Conservation (phyloP, 495 filamentous ascomycete species). For the Aspergillus nanangensis region DNA sequence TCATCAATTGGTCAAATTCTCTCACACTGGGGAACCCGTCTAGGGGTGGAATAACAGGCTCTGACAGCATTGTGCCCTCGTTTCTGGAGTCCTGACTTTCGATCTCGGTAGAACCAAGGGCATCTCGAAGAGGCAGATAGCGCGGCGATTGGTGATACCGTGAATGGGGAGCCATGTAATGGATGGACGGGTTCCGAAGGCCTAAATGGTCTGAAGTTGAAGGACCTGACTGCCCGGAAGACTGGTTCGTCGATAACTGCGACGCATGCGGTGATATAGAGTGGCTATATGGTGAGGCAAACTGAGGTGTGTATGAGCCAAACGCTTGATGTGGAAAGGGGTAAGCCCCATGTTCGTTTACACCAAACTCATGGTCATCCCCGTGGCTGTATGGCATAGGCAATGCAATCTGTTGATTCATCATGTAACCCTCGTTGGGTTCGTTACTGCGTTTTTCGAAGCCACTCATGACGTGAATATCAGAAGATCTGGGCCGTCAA, state of each 20-base stretch:
- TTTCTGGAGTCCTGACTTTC: constrained; percentile 43
- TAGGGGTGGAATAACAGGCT: constrained; percentile 37
- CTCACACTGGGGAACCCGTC: constrained; percentile 50
- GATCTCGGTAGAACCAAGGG: constrained; percentile 33
- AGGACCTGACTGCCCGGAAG: constrained; percentile 28
- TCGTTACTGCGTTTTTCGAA: constrained; percentile 34
- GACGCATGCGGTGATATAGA: constrained; percentile 26
- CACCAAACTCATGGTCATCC: constrained; percentile 28
- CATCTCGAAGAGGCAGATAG: constrained; percentile 32
- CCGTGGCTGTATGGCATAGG: constrained; percentile 29
- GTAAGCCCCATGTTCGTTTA: constrained; percentile 29
- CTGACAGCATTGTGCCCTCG: constrained; percentile 39
- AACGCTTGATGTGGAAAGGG: constrained; percentile 33
- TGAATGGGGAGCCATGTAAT: constrained; percentile 32
- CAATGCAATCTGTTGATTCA: constrained; percentile 33
- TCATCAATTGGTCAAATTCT: constrained; percentile 51
- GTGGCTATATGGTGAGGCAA: constrained; percentile 31
- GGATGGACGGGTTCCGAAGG: constrained; percentile 26
- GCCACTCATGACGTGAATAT: constrained; percentile 29
- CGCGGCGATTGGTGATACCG: constrained; percentile 33
- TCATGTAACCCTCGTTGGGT: constrained; percentile 31
- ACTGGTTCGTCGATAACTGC: constrained; percentile 27
- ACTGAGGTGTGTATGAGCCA: constrained; percentile 31
- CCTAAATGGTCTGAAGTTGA: constrained; percentile 27
- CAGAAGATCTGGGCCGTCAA: no score